Evolutionary conservation across 345 rosid species (phyloP).

Genomic region (Moringa oleifera): DNA sequence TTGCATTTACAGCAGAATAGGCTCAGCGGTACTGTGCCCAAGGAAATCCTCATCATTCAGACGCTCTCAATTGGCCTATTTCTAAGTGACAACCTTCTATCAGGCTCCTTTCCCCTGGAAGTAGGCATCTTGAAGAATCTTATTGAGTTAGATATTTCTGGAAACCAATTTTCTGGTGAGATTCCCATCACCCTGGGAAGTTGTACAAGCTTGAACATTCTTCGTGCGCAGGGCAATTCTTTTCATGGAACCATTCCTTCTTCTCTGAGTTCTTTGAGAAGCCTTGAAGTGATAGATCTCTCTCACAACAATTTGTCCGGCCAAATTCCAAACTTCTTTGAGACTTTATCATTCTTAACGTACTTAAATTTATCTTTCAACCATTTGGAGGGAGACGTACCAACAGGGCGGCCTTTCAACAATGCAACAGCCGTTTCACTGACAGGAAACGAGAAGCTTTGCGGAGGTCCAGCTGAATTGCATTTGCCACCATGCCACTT

Average conservation of each 20-base stretch:
- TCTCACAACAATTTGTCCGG: constrained; percentile 12
- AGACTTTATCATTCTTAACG: constrained; percentile 3
- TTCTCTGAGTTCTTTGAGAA: constrained; percentile 4
- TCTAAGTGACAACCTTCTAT: constrained; percentile 2
- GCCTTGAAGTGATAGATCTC: constrained; percentile 10
- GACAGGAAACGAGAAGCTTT: constrained; percentile 11
- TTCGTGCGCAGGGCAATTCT: neutral
- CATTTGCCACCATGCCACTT: constrained; percentile 4
- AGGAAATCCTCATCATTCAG: neutral
- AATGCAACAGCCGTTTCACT: constrained; percentile 10
- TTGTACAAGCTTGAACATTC: constrained; percentile 4
- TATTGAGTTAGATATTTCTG: constrained; percentile 8
- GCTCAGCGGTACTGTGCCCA: constrained; percentile 14
- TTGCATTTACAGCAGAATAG: neutral
- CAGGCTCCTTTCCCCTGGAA: constrained; percentile 8
- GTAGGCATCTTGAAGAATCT: constrained; percentile 3
- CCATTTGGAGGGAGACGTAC: constrained; percentile 12
- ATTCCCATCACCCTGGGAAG: constrained; percentile 9
- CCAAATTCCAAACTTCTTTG: constrained; percentile 3
- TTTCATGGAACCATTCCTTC: constrained; percentile 12
- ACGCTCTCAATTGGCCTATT: neutral
- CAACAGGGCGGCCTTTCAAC: constrained; percentile 5
- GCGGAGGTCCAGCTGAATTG: constrained; percentile 5
- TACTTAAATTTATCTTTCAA: constrained; percentile 13
- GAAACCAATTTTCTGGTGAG: constrained; percentile 6